Percentiles rank a stretch among this genome's conserved stretches.
Conservation (phyloP, 1,284 basidiomycete species). For the Gastroboletus turbinatus region DNA sequence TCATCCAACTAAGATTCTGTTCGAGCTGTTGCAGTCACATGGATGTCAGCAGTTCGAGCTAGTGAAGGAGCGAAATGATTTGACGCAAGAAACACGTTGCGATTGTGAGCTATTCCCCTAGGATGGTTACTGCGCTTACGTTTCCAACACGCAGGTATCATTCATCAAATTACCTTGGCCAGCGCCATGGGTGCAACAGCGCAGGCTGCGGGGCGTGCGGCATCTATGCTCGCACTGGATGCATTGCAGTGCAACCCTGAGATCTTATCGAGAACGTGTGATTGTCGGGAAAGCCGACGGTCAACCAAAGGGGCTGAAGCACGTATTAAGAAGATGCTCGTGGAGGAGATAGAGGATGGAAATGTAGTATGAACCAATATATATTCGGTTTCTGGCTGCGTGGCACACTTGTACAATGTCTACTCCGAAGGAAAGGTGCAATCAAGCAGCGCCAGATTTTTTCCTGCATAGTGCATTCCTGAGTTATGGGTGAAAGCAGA, state of each 20-base stretch:
- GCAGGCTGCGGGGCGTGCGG: conserved; percentile 54
- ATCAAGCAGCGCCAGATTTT: conserved; percentile 34
- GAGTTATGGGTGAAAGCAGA: conserved; percentile 4
- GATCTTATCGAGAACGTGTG: conserved; percentile 61
- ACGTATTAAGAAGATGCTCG: conserved; percentile 37
- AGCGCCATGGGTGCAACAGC: conserved; percentile 51
- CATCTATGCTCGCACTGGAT: conserved; percentile 61
- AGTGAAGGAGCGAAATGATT: conserved; percentile 44
- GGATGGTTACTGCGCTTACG: conserved; percentile 11
- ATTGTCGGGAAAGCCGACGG: conserved; percentile 50
- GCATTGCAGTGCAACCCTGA: conserved; percentile 60
- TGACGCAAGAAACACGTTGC: conserved; percentile 41
- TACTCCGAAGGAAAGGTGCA: conserved; percentile 6
- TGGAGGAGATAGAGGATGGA: conserved; percentile 35
- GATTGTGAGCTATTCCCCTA: conserved; percentile 41
- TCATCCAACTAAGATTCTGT: conserved; percentile 73
- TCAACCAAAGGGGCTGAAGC: conserved; percentile 43
- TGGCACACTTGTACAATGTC: conserved; percentile 12
- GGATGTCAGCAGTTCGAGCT: conserved; percentile 65
- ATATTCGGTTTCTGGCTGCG: conserved; percentile 1
- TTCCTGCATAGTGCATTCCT: conserved; percentile 28
- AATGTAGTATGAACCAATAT: conserved; percentile 12
- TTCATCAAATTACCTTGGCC: conserved; percentile 66
- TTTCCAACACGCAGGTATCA: conserved; percentile 45
- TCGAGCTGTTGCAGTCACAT: conserved; percentile 66